phyloP scores from a whole-genome alignment of 139 green algal genomes.

The Asterochloris sp. region DNA sequence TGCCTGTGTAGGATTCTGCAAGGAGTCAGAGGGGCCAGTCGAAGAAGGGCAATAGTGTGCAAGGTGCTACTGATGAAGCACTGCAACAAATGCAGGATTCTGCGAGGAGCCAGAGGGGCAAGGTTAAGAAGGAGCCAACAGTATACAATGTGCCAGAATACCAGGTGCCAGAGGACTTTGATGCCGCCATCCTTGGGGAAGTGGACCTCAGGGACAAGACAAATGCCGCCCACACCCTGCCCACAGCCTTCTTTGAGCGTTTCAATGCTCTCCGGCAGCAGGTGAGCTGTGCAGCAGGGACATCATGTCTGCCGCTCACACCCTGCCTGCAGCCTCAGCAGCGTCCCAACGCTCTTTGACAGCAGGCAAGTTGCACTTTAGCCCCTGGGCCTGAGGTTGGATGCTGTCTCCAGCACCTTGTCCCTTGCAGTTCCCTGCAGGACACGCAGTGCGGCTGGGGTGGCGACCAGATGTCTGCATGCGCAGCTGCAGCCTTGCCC shows the following conservation, averaged over 20 bases:
- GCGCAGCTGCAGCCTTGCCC: neutral
- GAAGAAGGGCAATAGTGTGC: too few species aligned
- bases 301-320: neutral
- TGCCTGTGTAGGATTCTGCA: neutral
- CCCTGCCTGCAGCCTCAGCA: neutral
- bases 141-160: too few species aligned
- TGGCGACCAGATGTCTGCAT: neutral
- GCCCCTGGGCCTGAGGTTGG: neutral
- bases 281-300: neutral
- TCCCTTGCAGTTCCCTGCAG: neutral
- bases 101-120: too few species aligned
- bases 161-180: neutral
- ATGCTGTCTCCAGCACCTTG: neutral
- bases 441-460: neutral
- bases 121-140: too few species aligned
- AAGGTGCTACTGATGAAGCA: too few species aligned
- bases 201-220: constrained; percentile 3
- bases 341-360: neutral
- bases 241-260: constrained; percentile 11
- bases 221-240: neutral
- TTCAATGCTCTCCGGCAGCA: constrained; percentile 6
- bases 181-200: constrained; percentile 1
- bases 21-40: too few species aligned
- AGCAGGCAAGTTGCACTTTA: neutral
- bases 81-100: too few species aligned